Evolutionary conservation across 306 rosid genomes (phyloP).

Genomic region (Pyrus pyrifolia): DNA sequence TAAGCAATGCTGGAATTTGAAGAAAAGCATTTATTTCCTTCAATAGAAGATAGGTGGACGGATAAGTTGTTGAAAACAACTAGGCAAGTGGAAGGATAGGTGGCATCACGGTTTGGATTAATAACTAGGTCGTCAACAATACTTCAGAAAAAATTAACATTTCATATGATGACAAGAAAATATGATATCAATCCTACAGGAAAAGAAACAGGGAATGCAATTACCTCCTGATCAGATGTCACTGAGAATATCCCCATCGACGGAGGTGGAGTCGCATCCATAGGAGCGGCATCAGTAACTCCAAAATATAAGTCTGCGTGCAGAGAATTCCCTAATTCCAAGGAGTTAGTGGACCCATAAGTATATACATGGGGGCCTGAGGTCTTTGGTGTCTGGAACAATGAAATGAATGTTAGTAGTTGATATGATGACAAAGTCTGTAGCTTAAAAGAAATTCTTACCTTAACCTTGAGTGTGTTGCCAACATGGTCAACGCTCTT

Average conservation of each 20-base stretch:
- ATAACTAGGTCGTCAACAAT: background rate
- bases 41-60: background rate
- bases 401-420: background rate
- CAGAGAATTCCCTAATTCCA: background rate
- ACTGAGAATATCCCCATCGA: background rate
- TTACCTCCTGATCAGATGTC: background rate
- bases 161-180: background rate
- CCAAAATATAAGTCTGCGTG: background rate
- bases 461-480: background rate
- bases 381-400: background rate
- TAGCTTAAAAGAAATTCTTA: background rate
- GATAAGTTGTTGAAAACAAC: background rate
- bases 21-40: background rate
- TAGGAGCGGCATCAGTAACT: background rate
- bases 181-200: background rate
- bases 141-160: background rate
- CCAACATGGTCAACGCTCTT: background rate
- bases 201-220: background rate
- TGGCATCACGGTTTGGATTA: background rate
- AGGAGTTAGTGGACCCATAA: background rate
- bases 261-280: background rate
- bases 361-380: background rate
- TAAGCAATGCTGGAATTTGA: background rate
- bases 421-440: background rate
- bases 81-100: background rate